Conservation (phyloP, 192 early-diverging fungal genomes). For the Linderina pennispora region DNA sequence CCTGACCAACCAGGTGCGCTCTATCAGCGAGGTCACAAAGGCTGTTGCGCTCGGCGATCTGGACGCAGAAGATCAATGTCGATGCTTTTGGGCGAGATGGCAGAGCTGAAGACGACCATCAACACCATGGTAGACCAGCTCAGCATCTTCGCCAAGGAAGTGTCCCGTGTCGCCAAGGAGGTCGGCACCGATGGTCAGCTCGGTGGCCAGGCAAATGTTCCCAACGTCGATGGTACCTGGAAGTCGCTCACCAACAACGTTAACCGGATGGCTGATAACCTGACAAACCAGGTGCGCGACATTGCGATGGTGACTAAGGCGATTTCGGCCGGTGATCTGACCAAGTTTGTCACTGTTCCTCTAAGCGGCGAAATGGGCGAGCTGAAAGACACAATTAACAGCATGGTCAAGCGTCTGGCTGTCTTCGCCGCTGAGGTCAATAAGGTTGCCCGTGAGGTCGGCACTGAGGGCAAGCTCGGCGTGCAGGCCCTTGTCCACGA, state of each 20-base stretch:
- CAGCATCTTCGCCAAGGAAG: constrained; percentile 36
- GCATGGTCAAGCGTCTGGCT: constrained; percentile 52
- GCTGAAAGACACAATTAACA: constrained; percentile 58
- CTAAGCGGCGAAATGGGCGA: constrained; percentile 54
- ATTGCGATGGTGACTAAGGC: constrained; percentile 64
- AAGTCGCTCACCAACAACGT: constrained; percentile 62
- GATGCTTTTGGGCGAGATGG: constrained; percentile 56
- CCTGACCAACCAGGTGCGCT: constrained; percentile 62
- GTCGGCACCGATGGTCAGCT: constrained; percentile 66
- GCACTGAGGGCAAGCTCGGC: constrained; percentile 69
- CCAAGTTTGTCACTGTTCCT: constrained; percentile 45
- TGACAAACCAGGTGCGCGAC: constrained; percentile 61
- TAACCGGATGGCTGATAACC: constrained; percentile 62
- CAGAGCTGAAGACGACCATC: constrained; percentile 59
- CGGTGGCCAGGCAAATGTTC: constrained; percentile 56
- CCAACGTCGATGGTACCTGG: constrained; percentile 61
- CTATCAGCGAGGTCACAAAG: constrained; percentile 60
- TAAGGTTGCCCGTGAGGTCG: constrained; percentile 60
- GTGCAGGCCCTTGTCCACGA: constrained; percentile 66
- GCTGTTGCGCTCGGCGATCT: constrained; percentile 66
- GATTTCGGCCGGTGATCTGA: constrained; percentile 57
- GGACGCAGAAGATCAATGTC: constrained; percentile 52
- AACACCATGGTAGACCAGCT: constrained; percentile 63
- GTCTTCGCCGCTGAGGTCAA: constrained; percentile 60
- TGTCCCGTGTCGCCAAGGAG: constrained; percentile 53